Conservation (phyloP, 2,329 filamentous ascomycete genomes). For the Aspergillus latus region DNA sequence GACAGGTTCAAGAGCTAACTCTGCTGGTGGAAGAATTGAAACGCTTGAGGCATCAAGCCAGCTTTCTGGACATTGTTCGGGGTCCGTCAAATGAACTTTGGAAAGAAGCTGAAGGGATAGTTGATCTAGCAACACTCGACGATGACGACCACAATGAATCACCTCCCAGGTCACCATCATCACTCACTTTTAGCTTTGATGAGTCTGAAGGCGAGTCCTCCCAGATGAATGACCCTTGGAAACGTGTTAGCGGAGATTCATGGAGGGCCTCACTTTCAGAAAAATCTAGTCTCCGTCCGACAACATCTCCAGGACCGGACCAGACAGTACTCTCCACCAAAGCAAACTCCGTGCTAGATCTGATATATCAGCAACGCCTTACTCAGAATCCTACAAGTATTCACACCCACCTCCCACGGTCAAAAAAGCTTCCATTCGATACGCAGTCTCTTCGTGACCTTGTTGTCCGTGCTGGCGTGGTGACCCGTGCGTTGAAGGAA, state of each 20-base stretch:
- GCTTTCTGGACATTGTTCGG: constrained; percentile 53
- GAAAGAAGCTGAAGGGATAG: constrained; percentile 67
- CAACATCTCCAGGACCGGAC: constrained; percentile 40
- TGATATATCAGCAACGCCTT: constrained; percentile 54
- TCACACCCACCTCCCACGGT: constrained; percentile 28
- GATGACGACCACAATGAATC: constrained; percentile 56
- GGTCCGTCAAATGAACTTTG: constrained; percentile 57
- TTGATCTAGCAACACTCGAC: constrained; percentile 65
- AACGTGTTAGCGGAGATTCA: constrained; percentile 33
- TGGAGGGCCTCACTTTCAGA: constrained; percentile 31
- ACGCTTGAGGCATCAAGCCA: constrained; percentile 58
- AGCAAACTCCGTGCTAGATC: constrained; percentile 62
- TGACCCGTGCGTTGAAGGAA: constrained; percentile 51
- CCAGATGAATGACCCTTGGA: constrained; percentile 30
- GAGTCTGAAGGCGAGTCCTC: constrained; percentile 56
- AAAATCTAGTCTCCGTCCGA: constrained; percentile 28
- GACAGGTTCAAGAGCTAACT: constrained; percentile 63
- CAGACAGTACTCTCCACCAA: constrained; percentile 56
- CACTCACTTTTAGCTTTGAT: constrained; percentile 59
- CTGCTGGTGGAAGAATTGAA: constrained; percentile 65
- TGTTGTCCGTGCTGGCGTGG: constrained; percentile 52
- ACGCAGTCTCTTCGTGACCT: constrained; percentile 64
- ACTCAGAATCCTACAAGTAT: constrained; percentile 28
- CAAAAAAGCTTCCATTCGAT: constrained; percentile 63
- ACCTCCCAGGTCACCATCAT: constrained; percentile 55